These are phyloP conservation scores for Petunia hybrid DNA, from an alignment of 305 asterid species.

Conservation along the genomic window DNA sequence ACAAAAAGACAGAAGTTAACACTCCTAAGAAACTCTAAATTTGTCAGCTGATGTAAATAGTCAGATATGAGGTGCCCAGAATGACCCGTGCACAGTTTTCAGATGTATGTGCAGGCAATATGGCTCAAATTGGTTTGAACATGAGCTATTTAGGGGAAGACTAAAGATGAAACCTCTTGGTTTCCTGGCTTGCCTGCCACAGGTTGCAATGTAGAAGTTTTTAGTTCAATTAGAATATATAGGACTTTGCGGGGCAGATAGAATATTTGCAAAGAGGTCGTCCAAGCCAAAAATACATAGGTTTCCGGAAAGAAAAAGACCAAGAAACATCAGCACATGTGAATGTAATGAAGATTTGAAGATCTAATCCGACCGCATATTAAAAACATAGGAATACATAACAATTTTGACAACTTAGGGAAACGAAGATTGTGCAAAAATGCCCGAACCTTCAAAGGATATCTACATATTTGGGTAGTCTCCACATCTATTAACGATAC, in stretches of 20 bases:
- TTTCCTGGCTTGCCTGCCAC: slow-evolving; percentile 5
- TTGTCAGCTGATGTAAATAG: background rate
- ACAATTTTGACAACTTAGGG: background rate
- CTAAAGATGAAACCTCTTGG: background rate
- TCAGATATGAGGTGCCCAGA: background rate
- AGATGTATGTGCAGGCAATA: too few species aligned
- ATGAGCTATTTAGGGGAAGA: slow-evolving; percentile 18
- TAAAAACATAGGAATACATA: background rate
- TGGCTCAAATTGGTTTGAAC: background rate
- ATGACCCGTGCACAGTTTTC: background rate
- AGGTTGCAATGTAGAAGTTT: slow-evolving; percentile 3
- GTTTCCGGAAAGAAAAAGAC: background rate
- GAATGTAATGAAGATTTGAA: slow-evolving; percentile 7
- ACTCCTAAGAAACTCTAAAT: slow-evolving; percentile 17
- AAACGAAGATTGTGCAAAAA: background rate
- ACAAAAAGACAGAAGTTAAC: background rate
- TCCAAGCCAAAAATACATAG: slow-evolving; percentile 1
- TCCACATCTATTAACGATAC: slow-evolving; percentile 45
- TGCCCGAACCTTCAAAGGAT: slow-evolving; percentile 42
- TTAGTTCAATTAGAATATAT: slow-evolving; percentile 1
- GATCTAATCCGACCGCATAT: background rate
- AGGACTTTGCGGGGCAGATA: background rate
- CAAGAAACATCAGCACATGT: slow-evolving; percentile 13
- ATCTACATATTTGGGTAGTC: slow-evolving; percentile 42
- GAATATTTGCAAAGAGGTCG: background rate